Base-by-base conservation (phyloP, 768 basidiomycete species). In the Phaeotremella fagi region DNA sequence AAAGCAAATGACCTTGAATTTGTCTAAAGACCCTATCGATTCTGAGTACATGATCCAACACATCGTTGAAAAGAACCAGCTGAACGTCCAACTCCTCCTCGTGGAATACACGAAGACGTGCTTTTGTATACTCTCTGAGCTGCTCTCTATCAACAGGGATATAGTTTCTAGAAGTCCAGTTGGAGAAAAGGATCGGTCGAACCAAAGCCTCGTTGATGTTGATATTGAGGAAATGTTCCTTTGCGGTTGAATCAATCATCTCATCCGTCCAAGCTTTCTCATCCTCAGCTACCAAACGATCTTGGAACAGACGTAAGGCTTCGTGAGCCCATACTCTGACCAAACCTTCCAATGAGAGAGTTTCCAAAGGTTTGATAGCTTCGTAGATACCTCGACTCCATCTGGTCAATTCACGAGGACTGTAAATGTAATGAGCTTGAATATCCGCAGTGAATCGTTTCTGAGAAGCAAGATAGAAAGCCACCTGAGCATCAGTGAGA, bases 21-120 rank as follows among this genome's bases (percentile, higher is more conserved):
- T 99, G 95, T 24, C 95, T 85, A 86, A 99, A 99, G 23, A 97
- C 95, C 70, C 95, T 86, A 71, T 99, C 95, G 63, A 98, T 98
- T 38, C 95, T 85, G 24, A 99, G 82, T 35, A 98, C 95, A 66
- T 99, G 95, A 67, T 99, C 95, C 54, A 98, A 80, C 9, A 98
- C 94, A 67, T 98, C 94, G 69, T 99, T 97, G 81, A 98, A 99
- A 20, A 99, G 81, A 22, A 99, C 95, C 26, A 99, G 83, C 9
- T 89, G 92, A 2, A 98, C 95, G 58, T 99, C 95, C 48, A 99
- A 77, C 76, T 99, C 95, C 77, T 98, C 95, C 73, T 99, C 95
- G 65, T 98, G 95, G 77, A 98, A 99, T n/a, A 98, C 88, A 11
- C 89, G 85, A 18, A 99, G 80, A 37, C 95, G 85, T 18, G 94